phyloP scores from a whole-genome alignment of 768 basidiomycete genomes.

The Xerocomellus amylosporus region DNA sequence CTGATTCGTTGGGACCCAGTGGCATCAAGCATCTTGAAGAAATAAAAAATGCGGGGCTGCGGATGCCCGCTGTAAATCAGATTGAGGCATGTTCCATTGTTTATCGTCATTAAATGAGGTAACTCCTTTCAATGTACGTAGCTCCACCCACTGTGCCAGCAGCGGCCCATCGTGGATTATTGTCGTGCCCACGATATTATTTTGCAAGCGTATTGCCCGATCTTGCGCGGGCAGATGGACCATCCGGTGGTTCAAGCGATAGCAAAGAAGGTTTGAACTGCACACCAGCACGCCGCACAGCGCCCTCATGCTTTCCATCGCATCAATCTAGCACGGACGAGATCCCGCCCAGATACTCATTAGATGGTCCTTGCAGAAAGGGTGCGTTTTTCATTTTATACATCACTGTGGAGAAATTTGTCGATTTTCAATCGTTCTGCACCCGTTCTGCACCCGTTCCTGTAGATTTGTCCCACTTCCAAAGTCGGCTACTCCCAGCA shows the following conservation, averaged over 20 bases:
- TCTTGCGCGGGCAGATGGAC: constrained; percentile 57
- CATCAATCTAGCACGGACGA: constrained; percentile 45
- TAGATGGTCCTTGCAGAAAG: constrained; percentile 87
- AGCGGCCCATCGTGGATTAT: constrained; percentile 73
- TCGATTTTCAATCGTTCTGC: background rate
- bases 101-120: background rate
- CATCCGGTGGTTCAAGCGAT: constrained; percentile 52
- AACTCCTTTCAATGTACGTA: constrained; percentile 27
- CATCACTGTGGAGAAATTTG: background rate
- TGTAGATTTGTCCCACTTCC: constrained; percentile 76
- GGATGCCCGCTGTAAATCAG: constrained; percentile 74
- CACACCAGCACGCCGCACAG: constrained; percentile 3
- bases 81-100: constrained; percentile 54
- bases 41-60: constrained; percentile 58
- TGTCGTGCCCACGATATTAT: constrained; percentile 59
- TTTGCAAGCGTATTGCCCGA: constrained; percentile 74
- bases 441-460: background rate
- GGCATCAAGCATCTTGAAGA: constrained; percentile 72
- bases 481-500: constrained; percentile 67
- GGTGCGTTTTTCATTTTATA: constrained; percentile 43
- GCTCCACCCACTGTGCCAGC: constrained; percentile 84
- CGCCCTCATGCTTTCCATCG: constrained; percentile 1
- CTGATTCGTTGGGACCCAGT: constrained; percentile 36
- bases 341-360: constrained; percentile 79
- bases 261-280: constrained; percentile 52